Conservation (phyloP, 192 early-diverging fungal genomes). For the Gonapodya sp. region DNA sequence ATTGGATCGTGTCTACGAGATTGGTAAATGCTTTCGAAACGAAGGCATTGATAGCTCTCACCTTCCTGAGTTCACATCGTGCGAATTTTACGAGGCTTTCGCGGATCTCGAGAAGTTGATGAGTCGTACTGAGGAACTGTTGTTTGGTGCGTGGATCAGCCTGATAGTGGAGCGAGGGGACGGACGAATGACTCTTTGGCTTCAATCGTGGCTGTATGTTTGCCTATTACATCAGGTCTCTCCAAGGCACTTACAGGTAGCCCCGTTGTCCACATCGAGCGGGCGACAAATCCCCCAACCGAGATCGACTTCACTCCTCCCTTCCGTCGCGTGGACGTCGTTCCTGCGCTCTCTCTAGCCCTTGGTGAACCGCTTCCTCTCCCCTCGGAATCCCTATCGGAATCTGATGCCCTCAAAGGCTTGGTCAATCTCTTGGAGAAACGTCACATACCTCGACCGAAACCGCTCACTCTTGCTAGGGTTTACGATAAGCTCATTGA, state of each 20-base stretch:
- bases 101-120: conserved; percentile 59
- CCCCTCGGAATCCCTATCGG: background rate
- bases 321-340: conserved; percentile 22
- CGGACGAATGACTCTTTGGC: no score
- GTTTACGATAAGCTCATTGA: conserved; percentile 66
- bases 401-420: conserved; percentile 20
- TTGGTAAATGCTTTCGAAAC: conserved; percentile 86
- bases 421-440: conserved; percentile 25
- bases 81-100: conserved; percentile 80
- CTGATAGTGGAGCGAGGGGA: no score
- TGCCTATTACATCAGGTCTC: no score
- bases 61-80: conserved; percentile 85
- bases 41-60: conserved; percentile 83
- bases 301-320: conserved; percentile 22
- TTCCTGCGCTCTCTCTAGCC: conserved; percentile 13
- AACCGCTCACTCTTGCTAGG: conserved; percentile 53
- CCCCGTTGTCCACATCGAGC: no score
- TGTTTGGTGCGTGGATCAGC: conserved; percentile 26
- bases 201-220: no score
- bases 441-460: conserved; percentile 25
- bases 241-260: no score
- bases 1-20: conserved; percentile 72
- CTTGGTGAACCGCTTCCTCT: conserved; percentile 13
- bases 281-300: no score
- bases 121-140: conserved; percentile 56